phyloP scores from a whole-genome alignment of 352 stramenopile genomes.

The Globisporangium irregulare region DNA sequence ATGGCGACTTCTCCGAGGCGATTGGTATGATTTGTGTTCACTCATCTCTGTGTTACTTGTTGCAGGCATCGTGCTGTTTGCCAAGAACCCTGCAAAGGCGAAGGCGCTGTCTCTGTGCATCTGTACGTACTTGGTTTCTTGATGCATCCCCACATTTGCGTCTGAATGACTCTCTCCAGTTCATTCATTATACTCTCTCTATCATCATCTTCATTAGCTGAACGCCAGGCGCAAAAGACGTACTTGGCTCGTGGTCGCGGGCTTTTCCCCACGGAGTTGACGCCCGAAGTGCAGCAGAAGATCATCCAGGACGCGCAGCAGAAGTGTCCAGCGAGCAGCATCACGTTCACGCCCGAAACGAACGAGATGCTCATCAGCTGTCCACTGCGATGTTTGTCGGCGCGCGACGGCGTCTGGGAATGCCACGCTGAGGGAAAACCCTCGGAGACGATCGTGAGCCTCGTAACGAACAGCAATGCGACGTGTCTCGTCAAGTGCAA shows the following conservation, averaged over 20 bases:
- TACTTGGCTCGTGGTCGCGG: constrained; percentile 94
- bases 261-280: constrained; percentile 68
- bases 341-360: constrained; percentile 51
- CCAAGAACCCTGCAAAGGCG: constrained; percentile 70
- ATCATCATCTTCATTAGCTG: constrained; percentile 29
- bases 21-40: neutral
- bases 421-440: constrained; percentile 80
- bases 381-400: constrained; percentile 75
- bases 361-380: constrained; percentile 71
- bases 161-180: no score
- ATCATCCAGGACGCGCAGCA: constrained; percentile 34
- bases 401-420: constrained; percentile 81
- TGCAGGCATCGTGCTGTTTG: constrained; percentile 77
- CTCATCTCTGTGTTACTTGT: neutral
- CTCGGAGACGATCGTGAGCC: constrained; percentile 69
- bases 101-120: constrained; percentile 74
- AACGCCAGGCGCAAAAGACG: constrained; percentile 89
- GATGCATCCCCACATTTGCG: no score
- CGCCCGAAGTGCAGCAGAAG: constrained; percentile 31
- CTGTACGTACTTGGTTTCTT: constrained; percentile 28
- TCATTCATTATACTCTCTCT: neutral
- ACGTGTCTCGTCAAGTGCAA: constrained; percentile 92
- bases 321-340: constrained; percentile 44
- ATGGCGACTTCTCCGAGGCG: no score
- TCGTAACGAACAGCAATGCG: constrained; percentile 48